Evolutionary conservation across 768 basidiomycete genomes (phyloP).

Genomic region (Mycena rosella): DNA sequence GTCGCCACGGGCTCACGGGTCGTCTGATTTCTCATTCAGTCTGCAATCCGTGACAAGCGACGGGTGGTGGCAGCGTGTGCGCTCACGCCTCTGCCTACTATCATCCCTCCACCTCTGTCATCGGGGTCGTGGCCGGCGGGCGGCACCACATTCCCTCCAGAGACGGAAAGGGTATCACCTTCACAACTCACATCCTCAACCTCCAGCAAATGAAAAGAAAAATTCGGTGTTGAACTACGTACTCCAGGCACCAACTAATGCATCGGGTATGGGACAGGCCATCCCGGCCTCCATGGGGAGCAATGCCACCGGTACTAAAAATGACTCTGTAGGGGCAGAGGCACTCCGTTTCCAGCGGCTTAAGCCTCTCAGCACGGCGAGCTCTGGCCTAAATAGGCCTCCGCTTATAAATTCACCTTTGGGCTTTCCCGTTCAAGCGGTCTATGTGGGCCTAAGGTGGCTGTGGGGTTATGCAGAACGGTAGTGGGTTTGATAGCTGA

Average conservation of each 20-base stretch:
- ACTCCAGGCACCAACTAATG: conserved; percentile 1
- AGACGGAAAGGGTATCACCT: conserved; percentile 7
- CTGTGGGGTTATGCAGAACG: neutral
- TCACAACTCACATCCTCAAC: conserved; percentile 18
- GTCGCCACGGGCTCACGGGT: neutral
- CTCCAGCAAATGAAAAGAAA: conserved; percentile 2
- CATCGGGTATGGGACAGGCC: conserved; percentile 13
- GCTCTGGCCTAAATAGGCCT: no score
- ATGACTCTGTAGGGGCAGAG: no score
- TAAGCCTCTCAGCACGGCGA: no score
- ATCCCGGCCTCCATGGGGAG: no score
- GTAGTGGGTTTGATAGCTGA: no score
- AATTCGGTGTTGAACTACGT: neutral
- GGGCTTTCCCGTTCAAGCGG: no score
- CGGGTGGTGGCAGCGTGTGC: neutral
- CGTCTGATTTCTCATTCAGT: neutral
- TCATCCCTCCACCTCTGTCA: neutral
- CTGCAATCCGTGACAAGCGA: neutral
- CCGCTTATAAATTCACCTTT: no score
- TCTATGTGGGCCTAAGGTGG: conserved; percentile 1
- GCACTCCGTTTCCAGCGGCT: no score
- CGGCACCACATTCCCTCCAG: conserved; percentile 12
- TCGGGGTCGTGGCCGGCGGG: no score
- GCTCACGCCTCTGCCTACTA: conserved; percentile 4
- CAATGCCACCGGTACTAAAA: no score